A percentile compares a stretch with the other conserved stretches of the same genome.
Conservation (phyloP, 2,329 filamentous ascomycete genomes). For the Xylariaceae sp. region DNA sequence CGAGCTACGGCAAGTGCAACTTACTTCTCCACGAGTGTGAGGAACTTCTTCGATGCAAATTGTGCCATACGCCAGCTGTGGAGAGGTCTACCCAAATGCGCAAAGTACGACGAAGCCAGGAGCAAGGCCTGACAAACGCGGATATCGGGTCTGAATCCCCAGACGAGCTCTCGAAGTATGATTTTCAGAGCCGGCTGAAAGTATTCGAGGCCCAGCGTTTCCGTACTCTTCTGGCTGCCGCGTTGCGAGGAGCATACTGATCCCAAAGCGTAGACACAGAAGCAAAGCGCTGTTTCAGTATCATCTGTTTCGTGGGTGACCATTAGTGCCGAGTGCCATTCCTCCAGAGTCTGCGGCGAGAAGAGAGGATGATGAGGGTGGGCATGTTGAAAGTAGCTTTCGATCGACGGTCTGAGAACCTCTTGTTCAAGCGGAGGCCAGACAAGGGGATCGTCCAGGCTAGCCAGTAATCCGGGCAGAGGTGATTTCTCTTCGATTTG, state of each 20-base stretch:
- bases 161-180: constrained; percentile 28
- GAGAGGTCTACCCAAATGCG: constrained; percentile 31
- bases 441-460: constrained; percentile 17
- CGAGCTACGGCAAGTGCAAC: constrained; percentile 1
- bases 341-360: constrained; percentile 21
- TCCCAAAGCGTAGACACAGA: constrained; percentile 34
- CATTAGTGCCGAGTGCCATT: constrained; percentile 24
- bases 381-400: constrained; percentile 30
- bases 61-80: constrained; percentile 32
- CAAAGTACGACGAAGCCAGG: constrained; percentile 34
- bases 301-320: constrained; percentile 21
- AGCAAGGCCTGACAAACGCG: constrained; percentile 30
- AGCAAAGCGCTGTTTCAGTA: constrained; percentile 30
- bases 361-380: constrained; percentile 34
- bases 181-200: constrained; percentile 33
- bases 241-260: constrained; percentile 17
- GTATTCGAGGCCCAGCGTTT: constrained; percentile 26
- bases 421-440: constrained; percentile 25
- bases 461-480: constrained; percentile 26
- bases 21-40: constrained; percentile 28
- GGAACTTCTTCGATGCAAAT: constrained; percentile 27
- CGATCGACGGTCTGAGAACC: constrained; percentile 22
- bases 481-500: constrained; percentile 29
- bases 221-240: constrained; percentile 16
- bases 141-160: constrained; percentile 29